phyloP scores from a whole-genome alignment of 345 rosid genomes.

The Eucalyptus pauciflora region DNA sequence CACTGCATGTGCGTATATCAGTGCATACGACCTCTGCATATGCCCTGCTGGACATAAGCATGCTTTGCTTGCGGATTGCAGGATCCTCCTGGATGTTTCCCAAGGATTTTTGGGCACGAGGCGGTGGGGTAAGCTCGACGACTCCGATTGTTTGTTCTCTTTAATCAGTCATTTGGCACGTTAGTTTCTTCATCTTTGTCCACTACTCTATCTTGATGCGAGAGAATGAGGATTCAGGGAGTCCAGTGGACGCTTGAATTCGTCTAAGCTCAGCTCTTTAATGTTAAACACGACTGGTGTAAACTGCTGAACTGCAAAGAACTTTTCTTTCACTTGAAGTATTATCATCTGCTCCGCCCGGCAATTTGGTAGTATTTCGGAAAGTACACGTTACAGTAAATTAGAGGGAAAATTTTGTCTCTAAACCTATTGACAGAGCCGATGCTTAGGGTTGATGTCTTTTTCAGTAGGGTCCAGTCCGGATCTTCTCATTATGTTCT shows the following conservation, averaged over 20 bases:
- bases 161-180: background rate
- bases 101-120: constrained; percentile 86
- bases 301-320: background rate
- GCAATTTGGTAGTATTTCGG: background rate
- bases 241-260: background rate
- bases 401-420: background rate
- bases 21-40: too few species aligned
- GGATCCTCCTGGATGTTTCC: constrained; percentile 65
- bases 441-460: background rate
- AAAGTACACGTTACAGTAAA: background rate
- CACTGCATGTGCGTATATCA: too few species aligned
- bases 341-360: background rate
- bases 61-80: background rate
- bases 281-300: background rate
- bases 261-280: background rate
- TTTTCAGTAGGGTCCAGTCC: background rate
- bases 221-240: background rate
- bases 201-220: background rate
- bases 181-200: background rate
- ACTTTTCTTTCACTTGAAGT: background rate
- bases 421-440: background rate
- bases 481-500: background rate
- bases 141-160: background rate
- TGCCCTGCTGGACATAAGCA: background rate
- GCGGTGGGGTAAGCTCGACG: constrained; percentile 62